Conservation (phyloP, 352 stramenopile genomes). For the Pythium phragmitis region DNA sequence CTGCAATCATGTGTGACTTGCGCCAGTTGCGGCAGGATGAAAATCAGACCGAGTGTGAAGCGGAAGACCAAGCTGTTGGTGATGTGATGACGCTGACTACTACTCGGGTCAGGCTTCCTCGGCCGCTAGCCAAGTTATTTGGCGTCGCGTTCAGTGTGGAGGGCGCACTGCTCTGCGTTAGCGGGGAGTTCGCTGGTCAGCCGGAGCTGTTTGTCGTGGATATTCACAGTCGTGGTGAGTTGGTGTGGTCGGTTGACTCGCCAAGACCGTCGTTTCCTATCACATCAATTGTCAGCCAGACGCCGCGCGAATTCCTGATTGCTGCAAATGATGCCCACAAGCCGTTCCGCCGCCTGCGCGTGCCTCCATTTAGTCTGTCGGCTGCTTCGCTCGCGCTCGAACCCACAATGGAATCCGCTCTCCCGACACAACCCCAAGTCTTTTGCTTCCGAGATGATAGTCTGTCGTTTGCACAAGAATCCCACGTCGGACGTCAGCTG, state of each 20-base stretch:
- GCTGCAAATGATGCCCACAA: neutral
- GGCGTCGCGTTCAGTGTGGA: conserved; percentile 21
- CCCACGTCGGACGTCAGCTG: neutral
- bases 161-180: conserved; percentile 13
- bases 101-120: conserved; percentile 2
- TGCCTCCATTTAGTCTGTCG: conserved; percentile 16
- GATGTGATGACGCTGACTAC: neutral
- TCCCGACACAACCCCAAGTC: neutral
- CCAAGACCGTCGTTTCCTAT: neutral
- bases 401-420: neutral
- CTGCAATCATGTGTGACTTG: conserved; percentile 11
- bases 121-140: neutral
- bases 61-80: neutral
- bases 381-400: conserved; percentile 17
- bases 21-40: neutral
- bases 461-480: neutral
- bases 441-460: conserved; percentile 22
- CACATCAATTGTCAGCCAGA: conserved; percentile 15
- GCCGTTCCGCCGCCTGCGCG: conserved; percentile 6
- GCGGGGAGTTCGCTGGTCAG: neutral
- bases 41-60: conserved; percentile 13
- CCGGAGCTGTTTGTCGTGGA: conserved; percentile 17
- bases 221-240: conserved; percentile 1
- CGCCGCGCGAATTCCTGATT: conserved; percentile 20
- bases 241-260: conserved; percentile 4